phyloP scores from a whole-genome alignment of 2,329 filamentous ascomycete genomes.

The Microsporum canis region DNA sequence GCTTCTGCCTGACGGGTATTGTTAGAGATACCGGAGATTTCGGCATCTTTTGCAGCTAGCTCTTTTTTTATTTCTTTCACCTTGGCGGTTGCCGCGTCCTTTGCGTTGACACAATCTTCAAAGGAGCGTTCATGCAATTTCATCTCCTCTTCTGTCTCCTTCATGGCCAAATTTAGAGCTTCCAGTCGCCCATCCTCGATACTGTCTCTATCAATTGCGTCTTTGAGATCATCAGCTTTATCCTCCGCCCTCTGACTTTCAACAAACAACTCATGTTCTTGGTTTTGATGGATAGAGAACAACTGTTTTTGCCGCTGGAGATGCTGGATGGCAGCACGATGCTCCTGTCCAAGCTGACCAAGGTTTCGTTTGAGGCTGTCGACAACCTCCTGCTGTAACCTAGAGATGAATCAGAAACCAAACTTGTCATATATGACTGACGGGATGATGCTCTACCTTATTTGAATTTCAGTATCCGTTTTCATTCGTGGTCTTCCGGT shows the following conservation, averaged over 20 bases:
- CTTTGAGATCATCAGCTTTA: conserved; percentile 53
- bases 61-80: conserved; percentile 29
- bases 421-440: background rate
- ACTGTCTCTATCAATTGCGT: conserved; percentile 47
- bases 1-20: conserved; percentile 41
- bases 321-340: conserved; percentile 38
- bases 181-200: conserved; percentile 57
- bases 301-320: conserved; percentile 41
- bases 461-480: conserved; percentile 59
- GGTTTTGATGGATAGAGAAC: conserved; percentile 40
- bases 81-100: conserved; percentile 33
- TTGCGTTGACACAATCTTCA: conserved; percentile 38
- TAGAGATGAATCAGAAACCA: conserved; percentile 13
- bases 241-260: conserved; percentile 51
- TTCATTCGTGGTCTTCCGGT: conserved; percentile 59
- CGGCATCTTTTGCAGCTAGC: conserved; percentile 23
- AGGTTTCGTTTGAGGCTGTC: conserved; percentile 47
- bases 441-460: conserved; percentile 34
- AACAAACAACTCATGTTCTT: conserved; percentile 41
- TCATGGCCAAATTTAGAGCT: conserved; percentile 47
- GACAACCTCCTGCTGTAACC: conserved; percentile 38
- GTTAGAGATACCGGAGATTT: conserved; percentile 25
- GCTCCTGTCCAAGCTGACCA: conserved; percentile 40
- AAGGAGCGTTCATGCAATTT: conserved; percentile 35
- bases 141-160: conserved; percentile 43